Conservation (phyloP, 1,284 basidiomycete genomes). For the Fomitiporia mediterranea region DNA sequence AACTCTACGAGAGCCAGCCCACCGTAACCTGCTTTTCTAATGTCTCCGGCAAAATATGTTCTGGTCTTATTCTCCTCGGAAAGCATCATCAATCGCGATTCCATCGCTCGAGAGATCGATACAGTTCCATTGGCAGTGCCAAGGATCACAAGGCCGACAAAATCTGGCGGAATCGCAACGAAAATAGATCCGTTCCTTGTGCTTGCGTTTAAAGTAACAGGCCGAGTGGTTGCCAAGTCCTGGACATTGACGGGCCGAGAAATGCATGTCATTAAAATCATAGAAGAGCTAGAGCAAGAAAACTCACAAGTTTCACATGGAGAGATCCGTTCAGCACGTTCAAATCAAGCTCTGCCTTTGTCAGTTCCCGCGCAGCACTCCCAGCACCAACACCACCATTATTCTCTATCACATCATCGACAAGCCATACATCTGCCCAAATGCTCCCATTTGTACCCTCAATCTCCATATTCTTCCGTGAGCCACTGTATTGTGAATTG, state of each 20-base stretch:
- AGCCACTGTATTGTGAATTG: conserved; percentile 2
- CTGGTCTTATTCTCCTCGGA: conserved; percentile 1
- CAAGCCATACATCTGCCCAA: neutral
- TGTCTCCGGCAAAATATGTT: conserved; percentile 12
- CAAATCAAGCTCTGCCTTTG: neutral
- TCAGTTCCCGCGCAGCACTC: neutral
- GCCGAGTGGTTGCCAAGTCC: neutral
- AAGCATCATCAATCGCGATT: conserved; percentile 1
- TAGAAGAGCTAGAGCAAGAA: neutral
- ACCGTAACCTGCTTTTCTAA: conserved; percentile 1
- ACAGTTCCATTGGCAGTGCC: neutral
- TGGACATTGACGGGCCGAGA: neutral
- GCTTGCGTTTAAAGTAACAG: neutral
- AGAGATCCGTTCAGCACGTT: neutral
- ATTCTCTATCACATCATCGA: neutral
- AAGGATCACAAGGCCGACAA: neutral
- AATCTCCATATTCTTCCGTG: conserved; percentile 5
- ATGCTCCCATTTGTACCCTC: conserved; percentile 1
- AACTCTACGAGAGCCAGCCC: neutral
- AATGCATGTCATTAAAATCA: neutral
- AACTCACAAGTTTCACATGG: neutral
- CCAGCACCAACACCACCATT: no score
- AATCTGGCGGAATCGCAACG: conserved; percentile 2
- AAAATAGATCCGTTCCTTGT: neutral
- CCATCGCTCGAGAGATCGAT: neutral